A percentile compares a stretch with the other conserved stretches of the same genome.
phyloP scores from a whole-genome alignment of 306 rosid species.

The Trichosanthes truncata region DNA sequence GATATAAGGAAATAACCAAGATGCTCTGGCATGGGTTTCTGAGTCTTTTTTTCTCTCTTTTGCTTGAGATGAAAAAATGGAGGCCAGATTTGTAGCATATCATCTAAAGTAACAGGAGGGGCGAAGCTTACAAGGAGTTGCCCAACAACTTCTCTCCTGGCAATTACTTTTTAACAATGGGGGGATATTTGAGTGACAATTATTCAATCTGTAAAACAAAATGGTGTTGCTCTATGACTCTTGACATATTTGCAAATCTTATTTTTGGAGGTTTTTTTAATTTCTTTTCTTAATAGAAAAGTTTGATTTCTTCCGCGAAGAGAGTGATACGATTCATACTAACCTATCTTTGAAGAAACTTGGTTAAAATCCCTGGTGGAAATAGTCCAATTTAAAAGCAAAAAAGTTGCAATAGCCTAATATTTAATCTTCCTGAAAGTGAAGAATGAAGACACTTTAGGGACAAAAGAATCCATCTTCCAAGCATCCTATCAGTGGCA shows the following conservation, averaged over 20 bases:
- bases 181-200: background rate
- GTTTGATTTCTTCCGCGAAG: background rate
- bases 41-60: background rate
- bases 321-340: background rate
- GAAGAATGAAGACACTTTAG: background rate
- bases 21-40: background rate
- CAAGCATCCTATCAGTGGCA: background rate
- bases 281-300: background rate
- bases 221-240: background rate
- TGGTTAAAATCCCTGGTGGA: background rate
- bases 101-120: background rate
- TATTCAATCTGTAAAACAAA: constrained; percentile 6
- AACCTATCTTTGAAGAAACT: background rate
- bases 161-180: background rate
- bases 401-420: background rate
- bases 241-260: background rate
- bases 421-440: background rate
- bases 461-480: background rate
- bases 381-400: background rate
- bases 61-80: background rate
- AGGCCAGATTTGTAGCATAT: constrained; percentile 1
- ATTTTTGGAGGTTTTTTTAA: background rate
- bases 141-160: background rate
- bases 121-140: background rate
- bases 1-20: background rate